These are phyloP conservation scores for Mortierella sp. DNA, from an alignment of 371 early-diverging fungal genomes.

Conservation along the genomic window DNA sequence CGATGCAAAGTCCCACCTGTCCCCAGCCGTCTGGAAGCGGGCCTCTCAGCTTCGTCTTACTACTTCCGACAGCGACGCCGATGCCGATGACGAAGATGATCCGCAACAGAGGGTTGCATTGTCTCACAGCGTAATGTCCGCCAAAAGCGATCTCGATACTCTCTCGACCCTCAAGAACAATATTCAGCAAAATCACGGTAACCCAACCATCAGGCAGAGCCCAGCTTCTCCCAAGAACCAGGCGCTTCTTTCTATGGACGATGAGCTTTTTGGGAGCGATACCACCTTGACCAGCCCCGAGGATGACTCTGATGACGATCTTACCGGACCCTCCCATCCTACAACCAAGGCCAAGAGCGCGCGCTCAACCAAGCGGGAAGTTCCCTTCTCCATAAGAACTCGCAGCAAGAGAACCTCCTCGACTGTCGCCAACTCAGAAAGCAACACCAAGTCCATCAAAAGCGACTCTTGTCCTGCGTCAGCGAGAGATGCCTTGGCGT, in stretches of 20 bases:
- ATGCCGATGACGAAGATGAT: slow-evolving; percentile 53
- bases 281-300: slow-evolving; percentile 43
- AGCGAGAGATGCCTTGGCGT: neutral
- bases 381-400: neutral
- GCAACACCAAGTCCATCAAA: neutral
- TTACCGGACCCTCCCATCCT: neutral
- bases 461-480: neutral
- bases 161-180: neutral
- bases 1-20: slow-evolving; percentile 21
- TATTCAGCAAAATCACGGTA: neutral
- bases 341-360: neutral
- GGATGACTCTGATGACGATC: slow-evolving; percentile 32
- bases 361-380: slow-evolving; percentile 2
- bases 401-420: neutral
- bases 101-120: neutral
- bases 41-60: slow-evolving; percentile 13
- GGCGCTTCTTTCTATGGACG: slow-evolving; percentile 9
- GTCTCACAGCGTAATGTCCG: neutral
- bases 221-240: neutral
- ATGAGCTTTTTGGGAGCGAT: slow-evolving; percentile 54
- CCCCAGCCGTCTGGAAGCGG: slow-evolving; percentile 21
- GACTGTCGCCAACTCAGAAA: neutral
- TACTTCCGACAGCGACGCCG: slow-evolving; percentile 44
- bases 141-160: neutral
- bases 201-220: neutral